Evolutionary conservation across 441 rosid species (phyloP).

Genomic region (Bruguiera hainesii): DNA sequence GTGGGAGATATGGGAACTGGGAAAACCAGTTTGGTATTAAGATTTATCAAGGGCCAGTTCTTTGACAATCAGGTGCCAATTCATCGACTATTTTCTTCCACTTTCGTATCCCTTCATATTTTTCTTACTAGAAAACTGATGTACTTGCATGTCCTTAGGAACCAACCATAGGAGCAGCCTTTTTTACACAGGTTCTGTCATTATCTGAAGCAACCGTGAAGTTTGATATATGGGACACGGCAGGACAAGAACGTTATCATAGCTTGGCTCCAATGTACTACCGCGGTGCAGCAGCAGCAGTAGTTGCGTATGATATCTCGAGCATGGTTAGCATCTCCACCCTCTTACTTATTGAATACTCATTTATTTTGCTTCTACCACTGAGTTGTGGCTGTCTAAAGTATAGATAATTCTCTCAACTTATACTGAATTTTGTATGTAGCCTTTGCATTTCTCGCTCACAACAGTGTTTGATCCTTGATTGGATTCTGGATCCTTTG

Average conservation of each 20-base stretch:
- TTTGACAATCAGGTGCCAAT: slow-evolving; percentile 53
- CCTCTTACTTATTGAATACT: too few relatives aligned
- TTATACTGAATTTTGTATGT: too few relatives aligned
- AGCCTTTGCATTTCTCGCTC: neutral
- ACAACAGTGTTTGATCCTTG: neutral
- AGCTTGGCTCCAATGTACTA: slow-evolving; percentile 89
- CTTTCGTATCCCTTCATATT: neutral
- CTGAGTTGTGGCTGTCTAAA: too few relatives aligned
- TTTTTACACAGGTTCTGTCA: slow-evolving; percentile 70
- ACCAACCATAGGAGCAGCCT: slow-evolving; percentile 78
- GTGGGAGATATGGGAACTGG: slow-evolving; percentile 2
- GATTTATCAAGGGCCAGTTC: slow-evolving; percentile 39
- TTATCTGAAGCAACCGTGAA: slow-evolving; percentile 58
- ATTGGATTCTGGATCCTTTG: neutral
- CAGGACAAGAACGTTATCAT: slow-evolving; percentile 77
- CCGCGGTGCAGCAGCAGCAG: slow-evolving; percentile 83
- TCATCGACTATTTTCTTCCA: neutral
- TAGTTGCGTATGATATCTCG: slow-evolving; percentile 63
- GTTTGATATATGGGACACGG: slow-evolving; percentile 83
- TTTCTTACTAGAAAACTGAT: neutral
- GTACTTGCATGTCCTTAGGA: slow-evolving; percentile 37
- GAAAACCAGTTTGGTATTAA: neutral
- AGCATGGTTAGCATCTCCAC: slow-evolving; percentile 37
- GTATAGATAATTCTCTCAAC: too few relatives aligned
- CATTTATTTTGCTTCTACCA: too few relatives aligned